phyloP scores from a whole-genome alignment of 805 yeast species.

The Starmera pachycereana region DNA sequence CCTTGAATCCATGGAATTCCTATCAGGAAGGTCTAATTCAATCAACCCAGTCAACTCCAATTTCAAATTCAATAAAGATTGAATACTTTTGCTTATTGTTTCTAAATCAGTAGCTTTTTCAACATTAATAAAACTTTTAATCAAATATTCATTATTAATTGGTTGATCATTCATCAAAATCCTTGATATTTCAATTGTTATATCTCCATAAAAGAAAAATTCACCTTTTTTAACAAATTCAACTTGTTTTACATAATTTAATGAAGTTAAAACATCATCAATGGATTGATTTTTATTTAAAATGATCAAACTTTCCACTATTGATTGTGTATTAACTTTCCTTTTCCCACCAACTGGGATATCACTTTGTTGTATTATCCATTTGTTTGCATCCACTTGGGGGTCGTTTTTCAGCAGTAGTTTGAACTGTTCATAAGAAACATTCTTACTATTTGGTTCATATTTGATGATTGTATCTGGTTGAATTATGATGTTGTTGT shows the following conservation, averaged over 20 bases:
- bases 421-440: slow-evolving; percentile 18
- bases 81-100: slow-evolving; percentile 52
- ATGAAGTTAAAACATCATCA: slow-evolving; percentile 35
- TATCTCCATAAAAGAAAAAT: slow-evolving; percentile 44
- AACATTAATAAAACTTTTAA: slow-evolving; percentile 63
- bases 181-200: slow-evolving; percentile 51
- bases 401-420: slow-evolving; percentile 9
- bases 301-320: slow-evolving; percentile 39
- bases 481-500: slow-evolving; percentile 10
- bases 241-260: slow-evolving; percentile 61
- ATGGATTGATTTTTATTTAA: slow-evolving; percentile 24
- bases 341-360: slow-evolving; percentile 70
- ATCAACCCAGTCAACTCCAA: slow-evolving; percentile 59
- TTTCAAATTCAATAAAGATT: slow-evolving; percentile 51
- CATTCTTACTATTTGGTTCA: slow-evolving; percentile 18
- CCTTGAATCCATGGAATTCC: slow-evolving; percentile 75
- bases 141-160: slow-evolving; percentile 43
- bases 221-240: slow-evolving; percentile 55
- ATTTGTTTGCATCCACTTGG: slow-evolving; percentile 12
- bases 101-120: slow-evolving; percentile 69
- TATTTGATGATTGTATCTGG: slow-evolving; percentile 17
- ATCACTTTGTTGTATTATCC: slow-evolving; percentile 61
- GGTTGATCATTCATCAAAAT: slow-evolving; percentile 21
- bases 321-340: slow-evolving; percentile 54
- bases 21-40: slow-evolving; percentile 62